These are phyloP conservation scores for Vanilla planifolia DNA, from an alignment of 106 monocot species.

Conservation along the genomic window DNA sequence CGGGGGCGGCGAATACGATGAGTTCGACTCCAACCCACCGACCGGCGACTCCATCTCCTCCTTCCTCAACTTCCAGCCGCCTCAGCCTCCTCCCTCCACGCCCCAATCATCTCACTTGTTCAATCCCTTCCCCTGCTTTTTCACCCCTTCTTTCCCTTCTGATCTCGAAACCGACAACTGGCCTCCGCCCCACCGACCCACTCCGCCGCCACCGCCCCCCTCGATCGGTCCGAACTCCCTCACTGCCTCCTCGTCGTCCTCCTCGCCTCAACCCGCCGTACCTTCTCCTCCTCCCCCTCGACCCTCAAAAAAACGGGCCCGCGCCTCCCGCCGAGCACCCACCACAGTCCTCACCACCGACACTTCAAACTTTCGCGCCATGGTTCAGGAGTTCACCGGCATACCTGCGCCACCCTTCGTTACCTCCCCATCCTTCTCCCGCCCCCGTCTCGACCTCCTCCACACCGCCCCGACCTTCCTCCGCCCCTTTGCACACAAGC, in stretches of 20 bases:
- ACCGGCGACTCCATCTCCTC: background rate
- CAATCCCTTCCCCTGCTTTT: background rate
- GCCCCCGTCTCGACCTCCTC: slow-evolving; percentile 25
- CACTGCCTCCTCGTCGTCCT: background rate
- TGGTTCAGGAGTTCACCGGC: slow-evolving; percentile 75
- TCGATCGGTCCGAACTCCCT: background rate
- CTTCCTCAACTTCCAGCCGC: background rate
- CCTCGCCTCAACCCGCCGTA: background rate
- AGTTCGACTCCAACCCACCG: background rate
- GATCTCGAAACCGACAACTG: background rate
- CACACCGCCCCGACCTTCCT: slow-evolving; percentile 6
- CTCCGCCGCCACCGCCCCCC: background rate
- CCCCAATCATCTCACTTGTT: too few relatives aligned
- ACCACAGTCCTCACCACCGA: slow-evolving; percentile 62
- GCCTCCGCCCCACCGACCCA: background rate
- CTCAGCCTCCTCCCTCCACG: background rate
- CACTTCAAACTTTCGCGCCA: slow-evolving; percentile 62
- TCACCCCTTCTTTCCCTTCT: background rate
- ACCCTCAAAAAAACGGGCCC: slow-evolving; percentile 39
- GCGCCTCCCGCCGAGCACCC: slow-evolving; percentile 43
- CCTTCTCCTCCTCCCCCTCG: slow-evolving; percentile 3
- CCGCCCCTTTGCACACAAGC: slow-evolving; percentile 1
- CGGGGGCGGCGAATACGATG: slow-evolving; percentile 3
- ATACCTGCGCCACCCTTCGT: slow-evolving; percentile 40
- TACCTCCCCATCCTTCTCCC: slow-evolving; percentile 16